Base-by-base conservation (phyloP, 441 rosid genomes). In the Erodium moschatum region DNA sequence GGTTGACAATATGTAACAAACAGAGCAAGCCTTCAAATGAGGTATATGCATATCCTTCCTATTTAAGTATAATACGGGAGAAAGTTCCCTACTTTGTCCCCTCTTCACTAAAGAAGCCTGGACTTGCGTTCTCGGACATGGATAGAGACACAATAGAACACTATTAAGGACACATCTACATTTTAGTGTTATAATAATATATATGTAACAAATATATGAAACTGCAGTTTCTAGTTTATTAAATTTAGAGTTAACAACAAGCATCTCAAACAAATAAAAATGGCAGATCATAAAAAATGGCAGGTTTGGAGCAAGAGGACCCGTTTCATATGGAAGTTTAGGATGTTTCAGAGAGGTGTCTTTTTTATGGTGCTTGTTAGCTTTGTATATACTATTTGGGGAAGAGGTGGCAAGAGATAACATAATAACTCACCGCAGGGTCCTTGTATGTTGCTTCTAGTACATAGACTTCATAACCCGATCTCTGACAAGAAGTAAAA, bases 391-490 rank as follows among this genome's bases (percentile, higher is more conserved):
- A 24, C 27, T 24, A 2, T 24, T 24, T 24, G 27, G 27, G 18
- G 8, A 7, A 54, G 60, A 54, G 10, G 21, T 54, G 18, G 18
- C 18, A 56, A 56, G 11, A 16, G 61, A 20, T 27, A 46, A 27
- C 38, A 63, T 50, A 24, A 19, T 38, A 69, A 82, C 90, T 86
- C 80, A 90, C 98, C 79, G 60, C 89, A 38, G 97, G 98, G 73
- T 93, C 98, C 78, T 82, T 89, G 74, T 90, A 93, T 58, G 92
- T 72, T 64, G 97, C 87, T 84, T 90, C 96, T 73, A 87, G 69
- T 75, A 93, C 67, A 80, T 90, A 90, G 70, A 85, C 97, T 85
- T 93, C 98, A 83, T 90, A 93, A 73, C 97, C 97, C 54, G 85
- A 87, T 76, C 93, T 81, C 98, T 89, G 95, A 80, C 77, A 78